phyloP scores from a whole-genome alignment of 108 stramenopile species.

The Chaetoceros tenuissimus region DNA sequence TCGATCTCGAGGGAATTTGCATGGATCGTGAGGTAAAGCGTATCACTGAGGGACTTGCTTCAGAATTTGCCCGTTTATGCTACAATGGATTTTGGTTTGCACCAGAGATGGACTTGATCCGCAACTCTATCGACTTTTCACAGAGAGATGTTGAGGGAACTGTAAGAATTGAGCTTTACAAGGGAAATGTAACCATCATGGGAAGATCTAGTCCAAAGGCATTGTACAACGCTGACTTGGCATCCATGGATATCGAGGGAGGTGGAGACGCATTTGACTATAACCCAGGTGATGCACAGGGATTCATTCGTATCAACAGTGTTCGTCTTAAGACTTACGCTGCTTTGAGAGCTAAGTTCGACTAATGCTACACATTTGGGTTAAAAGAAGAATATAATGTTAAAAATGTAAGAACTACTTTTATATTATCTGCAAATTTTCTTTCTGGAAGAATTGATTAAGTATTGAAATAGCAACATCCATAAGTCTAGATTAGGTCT shows the following conservation, averaged over 20 bases:
- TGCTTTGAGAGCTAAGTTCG: slow-evolving; percentile 73
- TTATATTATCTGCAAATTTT: too few relatives aligned
- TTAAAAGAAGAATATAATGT: too few relatives aligned
- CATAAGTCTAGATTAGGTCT: too few relatives aligned
- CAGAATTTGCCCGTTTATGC: slow-evolving; percentile 92
- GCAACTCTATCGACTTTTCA: slow-evolving; percentile 72
- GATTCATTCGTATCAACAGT: slow-evolving; percentile 98
- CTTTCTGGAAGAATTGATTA: too few relatives aligned
- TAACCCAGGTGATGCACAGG: slow-evolving; percentile 95
- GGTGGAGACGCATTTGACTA: slow-evolving; percentile 96
- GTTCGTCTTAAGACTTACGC: slow-evolving; percentile 96
- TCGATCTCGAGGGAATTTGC: slow-evolving; percentile 93
- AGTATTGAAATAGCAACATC: too few relatives aligned
- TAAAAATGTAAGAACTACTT: too few relatives aligned
- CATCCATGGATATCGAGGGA: slow-evolving; percentile 97
- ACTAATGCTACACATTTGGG: too few relatives aligned
- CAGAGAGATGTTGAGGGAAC: slow-evolving; percentile 89
- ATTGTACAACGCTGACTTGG: slow-evolving; percentile 95
- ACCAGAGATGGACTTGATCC: slow-evolving; percentile 97
- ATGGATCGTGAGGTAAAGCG: slow-evolving; percentile 98
- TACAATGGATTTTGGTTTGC: slow-evolving; percentile 99
- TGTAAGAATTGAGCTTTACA: slow-evolving; percentile 88
- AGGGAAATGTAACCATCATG: slow-evolving; percentile 88
- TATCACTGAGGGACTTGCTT: slow-evolving; percentile 83
- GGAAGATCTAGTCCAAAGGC: slow-evolving; percentile 83